phyloP scores from a whole-genome alignment of 1,284 basidiomycete species.

The Phellinidium pouzarii region DNA sequence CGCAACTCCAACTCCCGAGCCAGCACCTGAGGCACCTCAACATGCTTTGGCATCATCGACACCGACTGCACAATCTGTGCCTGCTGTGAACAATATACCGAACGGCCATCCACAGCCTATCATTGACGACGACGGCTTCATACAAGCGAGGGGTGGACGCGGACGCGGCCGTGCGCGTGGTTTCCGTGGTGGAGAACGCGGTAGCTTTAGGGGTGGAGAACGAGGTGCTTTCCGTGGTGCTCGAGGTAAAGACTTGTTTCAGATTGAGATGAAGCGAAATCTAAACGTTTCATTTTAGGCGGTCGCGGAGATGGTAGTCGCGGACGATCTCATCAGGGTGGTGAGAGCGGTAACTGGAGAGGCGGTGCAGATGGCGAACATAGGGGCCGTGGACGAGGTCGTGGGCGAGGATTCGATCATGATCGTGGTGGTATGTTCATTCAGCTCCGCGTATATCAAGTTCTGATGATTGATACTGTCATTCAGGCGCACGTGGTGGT shows the following conservation, averaged over 20 bases:
- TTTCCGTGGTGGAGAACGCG: conserved; percentile 26
- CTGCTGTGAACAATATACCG: conserved; percentile 23
- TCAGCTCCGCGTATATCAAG: neutral
- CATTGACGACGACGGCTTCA: conserved; percentile 60
- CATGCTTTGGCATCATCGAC: conserved; percentile 21
- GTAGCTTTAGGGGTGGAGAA: conserved; percentile 27
- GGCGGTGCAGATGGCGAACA: conserved; percentile 37
- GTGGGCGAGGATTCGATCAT: conserved; percentile 30
- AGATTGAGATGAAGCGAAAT: neutral
- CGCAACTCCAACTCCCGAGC: conserved; percentile 38
- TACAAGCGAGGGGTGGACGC: conserved; percentile 36
- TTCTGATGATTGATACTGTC: conserved; percentile 1
- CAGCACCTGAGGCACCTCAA: conserved; percentile 27
- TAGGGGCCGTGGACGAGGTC: conserved; percentile 37
- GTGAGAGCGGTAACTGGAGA: conserved; percentile 29
- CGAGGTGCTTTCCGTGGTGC: conserved; percentile 33
- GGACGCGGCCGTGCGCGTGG: conserved; percentile 25
- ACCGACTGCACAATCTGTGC: conserved; percentile 17
- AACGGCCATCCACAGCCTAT: conserved; percentile 17
- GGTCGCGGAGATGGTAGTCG: too few species aligned
- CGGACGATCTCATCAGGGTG: conserved; percentile 26
- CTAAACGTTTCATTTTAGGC: neutral
- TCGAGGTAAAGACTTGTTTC: conserved; percentile 9
- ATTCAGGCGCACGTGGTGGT: conserved; percentile 7
- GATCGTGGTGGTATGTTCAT: conserved; percentile 6